phyloP scores from a whole-genome alignment of 169 alveolate species.

The Haemoproteus tartakovskyi region DNA sequence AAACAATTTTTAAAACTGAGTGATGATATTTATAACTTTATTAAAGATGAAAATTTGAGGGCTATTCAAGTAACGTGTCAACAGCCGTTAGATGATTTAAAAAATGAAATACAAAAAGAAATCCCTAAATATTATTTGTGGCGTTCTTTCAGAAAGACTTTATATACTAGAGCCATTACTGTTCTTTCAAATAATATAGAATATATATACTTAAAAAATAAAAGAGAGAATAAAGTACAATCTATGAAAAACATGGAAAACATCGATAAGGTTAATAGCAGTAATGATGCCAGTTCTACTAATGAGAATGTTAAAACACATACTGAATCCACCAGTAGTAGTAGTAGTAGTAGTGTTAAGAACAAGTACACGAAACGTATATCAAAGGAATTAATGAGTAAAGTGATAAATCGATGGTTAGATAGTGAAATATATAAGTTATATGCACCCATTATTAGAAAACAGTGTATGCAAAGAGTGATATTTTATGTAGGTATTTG shows the following conservation, averaged over 20 bases:
- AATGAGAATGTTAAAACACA: constrained; percentile 38
- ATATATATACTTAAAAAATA: constrained; percentile 61
- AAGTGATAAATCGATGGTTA: constrained; percentile 64
- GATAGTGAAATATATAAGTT: constrained; percentile 52
- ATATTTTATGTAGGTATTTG: constrained; percentile 35
- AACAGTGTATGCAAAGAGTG: constrained; percentile 39
- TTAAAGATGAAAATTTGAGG: constrained; percentile 61
- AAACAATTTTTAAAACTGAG: constrained; percentile 49
- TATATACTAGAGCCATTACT: constrained; percentile 40
- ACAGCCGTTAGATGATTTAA: constrained; percentile 62
- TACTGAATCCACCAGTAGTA: too few relatives aligned
- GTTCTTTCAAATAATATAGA: constrained; percentile 64
- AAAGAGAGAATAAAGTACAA: constrained; percentile 56
- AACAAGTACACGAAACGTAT: constrained; percentile 34
- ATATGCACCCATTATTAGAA: constrained; percentile 57
- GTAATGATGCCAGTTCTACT: too few relatives aligned
- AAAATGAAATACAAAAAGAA: constrained; percentile 48
- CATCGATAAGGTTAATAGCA: too few relatives aligned
- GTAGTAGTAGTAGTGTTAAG: too few relatives aligned
- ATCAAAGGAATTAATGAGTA: constrained; percentile 66
- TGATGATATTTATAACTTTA: constrained; percentile 42
- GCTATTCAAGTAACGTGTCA: constrained; percentile 66
- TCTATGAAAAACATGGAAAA: too few relatives aligned
- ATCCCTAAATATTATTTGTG: constrained; percentile 48
- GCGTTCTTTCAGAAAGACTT: constrained; percentile 52